phyloP scores from a whole-genome alignment of 306 rosid species.

The Albizia julibrissin region DNA sequence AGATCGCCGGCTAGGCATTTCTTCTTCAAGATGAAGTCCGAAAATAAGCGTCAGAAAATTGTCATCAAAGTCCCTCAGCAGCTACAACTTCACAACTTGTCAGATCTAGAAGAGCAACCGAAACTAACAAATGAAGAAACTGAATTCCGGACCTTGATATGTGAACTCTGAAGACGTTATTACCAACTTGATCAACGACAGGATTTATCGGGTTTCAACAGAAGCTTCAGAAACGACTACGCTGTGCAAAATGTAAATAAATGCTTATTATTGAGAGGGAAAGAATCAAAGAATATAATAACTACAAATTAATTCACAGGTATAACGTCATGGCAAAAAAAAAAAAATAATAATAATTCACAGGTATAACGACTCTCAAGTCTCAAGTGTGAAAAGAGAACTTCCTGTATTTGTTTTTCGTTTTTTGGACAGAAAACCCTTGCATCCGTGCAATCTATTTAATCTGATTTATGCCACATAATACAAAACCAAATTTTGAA shows the following conservation, averaged over 20 bases:
- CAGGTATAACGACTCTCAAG: not conserved
- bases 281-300: not conserved
- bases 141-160: not conserved
- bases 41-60: constrained; percentile 25
- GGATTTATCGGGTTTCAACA: constrained; percentile 8
- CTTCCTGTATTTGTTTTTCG: not conserved
- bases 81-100: not conserved
- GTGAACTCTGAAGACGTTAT: constrained; percentile 36
- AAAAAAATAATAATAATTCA: too few species aligned
- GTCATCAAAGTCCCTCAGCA: constrained; percentile 18
- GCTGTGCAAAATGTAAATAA: not conserved
- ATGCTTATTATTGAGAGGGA: constrained; percentile 15
- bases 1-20: constrained; percentile 66
- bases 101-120: constrained; percentile 33
- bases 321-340: too few species aligned
- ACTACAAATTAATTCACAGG: not conserved
- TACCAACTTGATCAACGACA: constrained; percentile 28
- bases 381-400: not conserved
- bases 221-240: not conserved
- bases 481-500: too few species aligned
- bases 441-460: not conserved
- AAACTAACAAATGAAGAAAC: not conserved
- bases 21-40: not conserved
- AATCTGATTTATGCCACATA: too few species aligned
- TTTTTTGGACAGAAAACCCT: not conserved